Conservation (phyloP, 306 rosid genomes). For the Citrullus colocynthis region DNA sequence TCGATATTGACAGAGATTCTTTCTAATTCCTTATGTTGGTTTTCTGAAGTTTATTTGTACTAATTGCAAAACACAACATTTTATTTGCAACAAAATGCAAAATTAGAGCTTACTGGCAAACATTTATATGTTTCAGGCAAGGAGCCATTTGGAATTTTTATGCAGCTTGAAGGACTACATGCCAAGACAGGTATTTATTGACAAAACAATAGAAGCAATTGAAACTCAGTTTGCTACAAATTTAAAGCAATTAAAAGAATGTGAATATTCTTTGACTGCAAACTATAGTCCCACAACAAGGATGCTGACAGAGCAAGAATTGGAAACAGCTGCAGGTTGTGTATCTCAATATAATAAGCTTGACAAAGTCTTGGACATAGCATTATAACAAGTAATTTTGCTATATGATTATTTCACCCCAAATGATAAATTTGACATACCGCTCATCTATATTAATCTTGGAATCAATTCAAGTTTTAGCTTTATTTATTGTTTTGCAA, state of each 20-base stretch:
- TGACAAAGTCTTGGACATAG: not conserved
- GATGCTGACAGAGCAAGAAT: conserved; percentile 43
- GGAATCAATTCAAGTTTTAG: not conserved
- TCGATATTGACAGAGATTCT: not conserved
- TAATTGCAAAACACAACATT: not conserved
- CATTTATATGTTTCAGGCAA: conserved; percentile 30
- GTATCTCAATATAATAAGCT: not conserved
- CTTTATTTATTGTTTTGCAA: not conserved
- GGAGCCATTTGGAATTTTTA: conserved; percentile 59
- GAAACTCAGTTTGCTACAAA: conserved; percentile 30
- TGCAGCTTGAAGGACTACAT: conserved; percentile 66
- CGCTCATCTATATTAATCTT: not conserved
- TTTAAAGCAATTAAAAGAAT: conserved; percentile 18
- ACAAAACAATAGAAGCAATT: conserved; percentile 42
- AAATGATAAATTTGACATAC: not conserved
- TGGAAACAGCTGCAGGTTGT: conserved; percentile 33
- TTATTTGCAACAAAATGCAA: not conserved
- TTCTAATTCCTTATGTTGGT: not conserved
- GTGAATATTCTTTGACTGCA: conserved; percentile 17
- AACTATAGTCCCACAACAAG: conserved; percentile 47
- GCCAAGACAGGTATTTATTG: conserved; percentile 52
- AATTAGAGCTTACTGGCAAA: not conserved
- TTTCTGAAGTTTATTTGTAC: not conserved
- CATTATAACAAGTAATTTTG: not conserved
- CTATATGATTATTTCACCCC: not conserved